Base-by-base conservation (phyloP, 1,284 basidiomycete genomes). In the Trichosporon sp. region DNA sequence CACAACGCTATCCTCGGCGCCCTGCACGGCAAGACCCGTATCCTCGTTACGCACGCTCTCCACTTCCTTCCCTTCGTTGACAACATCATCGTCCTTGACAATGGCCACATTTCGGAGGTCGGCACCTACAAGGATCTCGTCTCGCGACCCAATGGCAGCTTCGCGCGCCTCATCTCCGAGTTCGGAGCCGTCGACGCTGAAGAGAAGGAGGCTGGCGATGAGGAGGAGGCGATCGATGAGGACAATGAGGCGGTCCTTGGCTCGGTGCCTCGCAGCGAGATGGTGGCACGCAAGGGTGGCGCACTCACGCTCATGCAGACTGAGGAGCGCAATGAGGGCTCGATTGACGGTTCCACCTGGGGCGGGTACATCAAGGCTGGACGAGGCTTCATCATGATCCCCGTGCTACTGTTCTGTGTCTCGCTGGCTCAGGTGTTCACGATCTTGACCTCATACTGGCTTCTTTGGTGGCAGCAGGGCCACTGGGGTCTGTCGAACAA, bases 381-480 rank as follows among this genome's bases (percentile, higher is more conserved):
- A 10, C 76, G 77, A 0, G 84, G 84, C 16, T 61, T 63, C 19
- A 71, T 81, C 65, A 81, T 83, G 62, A 65, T 85, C n/a, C 84
- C 84, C 0, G 62, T 83, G n/a, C 72, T 84, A 16, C 56, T 85
- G 32, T 14, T 78, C 29, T 70, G 74, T n/a, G 70, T 78, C 56
- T 65, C 70, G 14, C 61, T 79, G 34, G 74, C 75, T 10, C 78
- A 79, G 60, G 75, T 69, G 5, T 76, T 81, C 67, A 75, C 72
- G 34, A 69, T 80, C 65, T 73, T 81, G 67, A 75, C 76, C 8
- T 73, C 72, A 9, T 79, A 76, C 72, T 87, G 86, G 66, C 80
- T 90, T 31, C 85, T 89, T n/a, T 90, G 87, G 86, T 91, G 89
- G 89, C 85, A 91, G 73, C 81, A 83, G 57, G 84, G 89, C 64